Evolutionary conservation across 106 monocot species (phyloP).

Genomic region (Posidonia australis): DNA sequence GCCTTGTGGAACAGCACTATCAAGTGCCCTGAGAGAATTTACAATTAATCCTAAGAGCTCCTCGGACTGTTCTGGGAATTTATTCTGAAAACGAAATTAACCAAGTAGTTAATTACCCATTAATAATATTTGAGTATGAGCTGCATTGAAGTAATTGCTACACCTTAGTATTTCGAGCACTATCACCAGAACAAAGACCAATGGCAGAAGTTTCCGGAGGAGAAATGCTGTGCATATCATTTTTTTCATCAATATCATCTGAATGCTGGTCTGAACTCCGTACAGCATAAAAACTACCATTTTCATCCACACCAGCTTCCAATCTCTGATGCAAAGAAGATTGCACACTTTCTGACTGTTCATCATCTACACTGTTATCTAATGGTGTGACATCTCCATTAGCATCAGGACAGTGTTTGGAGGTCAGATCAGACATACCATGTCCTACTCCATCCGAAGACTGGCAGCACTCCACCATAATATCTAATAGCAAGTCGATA

Average conservation of each 20-base stretch:
- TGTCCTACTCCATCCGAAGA: slow-evolving; percentile 38
- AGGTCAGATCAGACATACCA: slow-evolving; percentile 33
- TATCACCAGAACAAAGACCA: slow-evolving; percentile 48
- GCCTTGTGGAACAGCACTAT: slow-evolving; percentile 72
- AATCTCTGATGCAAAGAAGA: slow-evolving; percentile 35
- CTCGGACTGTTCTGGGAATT: slow-evolving; percentile 89
- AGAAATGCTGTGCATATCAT: slow-evolving; percentile 35
- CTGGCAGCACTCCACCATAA: slow-evolving; percentile 98
- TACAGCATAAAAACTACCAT: slow-evolving; percentile 33
- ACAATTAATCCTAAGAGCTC: slow-evolving; percentile 83
- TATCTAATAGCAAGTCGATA: slow-evolving; percentile 87
- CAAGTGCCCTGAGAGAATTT: slow-evolving; percentile 77
- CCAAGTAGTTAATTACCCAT: slow-evolving; percentile 2
- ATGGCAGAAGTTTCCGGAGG: slow-evolving; percentile 52
- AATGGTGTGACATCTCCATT: slow-evolving; percentile 32
- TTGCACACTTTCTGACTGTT: slow-evolving; percentile 25
- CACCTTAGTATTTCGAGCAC: slow-evolving; percentile 49
- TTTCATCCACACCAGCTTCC: slow-evolving; percentile 39
- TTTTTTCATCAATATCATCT: slow-evolving; percentile 25
- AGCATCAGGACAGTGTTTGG: slow-evolving; percentile 32
- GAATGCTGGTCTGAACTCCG: slow-evolving; percentile 45
- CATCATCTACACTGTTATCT: slow-evolving; percentile 33
- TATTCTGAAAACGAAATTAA: slow-evolving; percentile 35
- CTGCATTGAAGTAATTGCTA: background rate
- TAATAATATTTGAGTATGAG: background rate